A percentile compares a stretch with the other conserved stretches of the same genome.
Evolutionary conservation across 2,329 filamentous ascomycete genomes (phyloP).

Genomic region (Paecilomyces variotii): DNA sequence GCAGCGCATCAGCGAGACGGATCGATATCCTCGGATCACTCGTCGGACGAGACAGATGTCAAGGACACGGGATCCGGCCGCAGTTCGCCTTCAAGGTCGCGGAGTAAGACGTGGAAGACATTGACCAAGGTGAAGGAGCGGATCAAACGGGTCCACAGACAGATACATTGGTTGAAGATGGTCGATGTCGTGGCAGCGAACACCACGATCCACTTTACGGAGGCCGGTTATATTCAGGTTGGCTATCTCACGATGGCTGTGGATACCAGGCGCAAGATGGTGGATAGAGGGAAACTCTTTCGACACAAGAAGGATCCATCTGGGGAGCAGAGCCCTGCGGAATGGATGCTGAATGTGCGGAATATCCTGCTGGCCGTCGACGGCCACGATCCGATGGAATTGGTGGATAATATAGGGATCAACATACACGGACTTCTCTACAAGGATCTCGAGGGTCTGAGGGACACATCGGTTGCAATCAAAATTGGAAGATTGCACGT

Average conservation of each 20-base stretch:
- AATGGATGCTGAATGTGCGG: slow-evolving; percentile 83
- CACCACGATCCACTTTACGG: slow-evolving; percentile 65
- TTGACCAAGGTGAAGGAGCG: slow-evolving; percentile 73
- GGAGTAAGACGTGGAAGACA: slow-evolving; percentile 71
- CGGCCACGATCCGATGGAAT: slow-evolving; percentile 73
- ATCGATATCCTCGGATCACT: slow-evolving; percentile 13
- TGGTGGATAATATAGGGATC: slow-evolving; percentile 78
- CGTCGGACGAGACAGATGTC: slow-evolving; percentile 16
- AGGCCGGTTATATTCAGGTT: slow-evolving; percentile 77
- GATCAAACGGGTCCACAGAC: slow-evolving; percentile 77
- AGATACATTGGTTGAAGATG: slow-evolving; percentile 80
- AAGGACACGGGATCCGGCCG: slow-evolving; percentile 7
- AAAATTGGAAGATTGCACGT: slow-evolving; percentile 88
- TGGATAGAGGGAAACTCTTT: slow-evolving; percentile 83
- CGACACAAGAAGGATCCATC: slow-evolving; percentile 63
- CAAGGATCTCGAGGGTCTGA: slow-evolving; percentile 73
- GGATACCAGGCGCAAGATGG: slow-evolving; percentile 84
- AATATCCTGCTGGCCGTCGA: slow-evolving; percentile 85
- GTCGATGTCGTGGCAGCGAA: slow-evolving; percentile 82
- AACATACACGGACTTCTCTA: slow-evolving; percentile 90
- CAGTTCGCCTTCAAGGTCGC: slow-evolving; percentile 16
- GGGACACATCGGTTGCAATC: slow-evolving; percentile 80
- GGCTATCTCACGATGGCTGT: slow-evolving; percentile 79
- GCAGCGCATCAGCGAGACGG: slow-evolving; percentile 12
- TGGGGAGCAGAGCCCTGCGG: slow-evolving; percentile 64